Conservation (phyloP, 306 rosid genomes). For the Quillaja saponaria region DNA sequence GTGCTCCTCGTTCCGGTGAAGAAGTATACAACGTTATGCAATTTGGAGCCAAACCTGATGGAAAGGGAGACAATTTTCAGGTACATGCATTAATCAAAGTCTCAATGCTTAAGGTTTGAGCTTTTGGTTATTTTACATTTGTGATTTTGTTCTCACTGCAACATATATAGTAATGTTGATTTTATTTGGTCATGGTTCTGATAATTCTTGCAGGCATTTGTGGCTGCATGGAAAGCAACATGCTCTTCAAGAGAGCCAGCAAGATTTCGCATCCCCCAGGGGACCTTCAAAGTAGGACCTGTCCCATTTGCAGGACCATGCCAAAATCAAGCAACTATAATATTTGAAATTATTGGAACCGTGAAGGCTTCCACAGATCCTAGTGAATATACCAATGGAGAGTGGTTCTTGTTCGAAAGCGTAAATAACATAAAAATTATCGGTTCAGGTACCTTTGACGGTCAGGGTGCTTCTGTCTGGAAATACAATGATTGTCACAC, state of each 20-base stretch:
- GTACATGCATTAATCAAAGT: slow-evolving; percentile 33
- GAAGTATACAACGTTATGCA: slow-evolving; percentile 39
- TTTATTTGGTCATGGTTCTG: neutral
- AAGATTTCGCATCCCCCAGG: slow-evolving; percentile 56
- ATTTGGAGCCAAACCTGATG: slow-evolving; percentile 59
- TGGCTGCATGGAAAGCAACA: slow-evolving; percentile 58
- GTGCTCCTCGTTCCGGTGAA: slow-evolving; percentile 37
- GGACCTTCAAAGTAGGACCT: slow-evolving; percentile 45
- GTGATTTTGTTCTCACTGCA: too few species aligned
- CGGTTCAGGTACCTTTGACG: slow-evolving; percentile 75
- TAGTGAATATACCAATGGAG: slow-evolving; percentile 35
- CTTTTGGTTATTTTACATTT: too few species aligned
- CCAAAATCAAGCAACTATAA: slow-evolving; percentile 33
- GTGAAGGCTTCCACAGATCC: slow-evolving; percentile 55
- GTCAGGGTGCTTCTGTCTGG: slow-evolving; percentile 63
- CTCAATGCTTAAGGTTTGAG: neutral
- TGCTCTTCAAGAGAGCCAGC: slow-evolving; percentile 44
- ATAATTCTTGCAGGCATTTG: slow-evolving; percentile 53
- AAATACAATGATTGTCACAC: slow-evolving; percentile 35
- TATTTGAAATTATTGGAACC: slow-evolving; percentile 58
- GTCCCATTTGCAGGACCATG: slow-evolving; percentile 74
- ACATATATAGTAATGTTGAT: neutral
- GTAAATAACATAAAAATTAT: slow-evolving; percentile 48
- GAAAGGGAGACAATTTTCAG: slow-evolving; percentile 46
- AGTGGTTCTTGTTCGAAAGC: slow-evolving; percentile 62